Base-by-base conservation (phyloP, 2,329 filamentous ascomycete species). In the Cladosporium phlei region DNA sequence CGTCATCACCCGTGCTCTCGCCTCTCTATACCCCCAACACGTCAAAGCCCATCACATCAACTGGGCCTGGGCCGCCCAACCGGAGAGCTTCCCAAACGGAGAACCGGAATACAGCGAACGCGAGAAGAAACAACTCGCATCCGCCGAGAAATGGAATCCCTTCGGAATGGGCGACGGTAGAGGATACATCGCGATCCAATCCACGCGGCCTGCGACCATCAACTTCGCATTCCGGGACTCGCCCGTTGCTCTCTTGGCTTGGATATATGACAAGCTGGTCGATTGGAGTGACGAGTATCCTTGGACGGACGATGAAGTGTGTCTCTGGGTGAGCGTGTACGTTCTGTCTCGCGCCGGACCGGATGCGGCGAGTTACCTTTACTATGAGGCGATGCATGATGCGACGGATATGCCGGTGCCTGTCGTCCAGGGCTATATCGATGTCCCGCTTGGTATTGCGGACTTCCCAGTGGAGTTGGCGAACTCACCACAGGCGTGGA, bases 121-220 rank as follows among this genome's bases (percentile, higher is more conserved):
- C 6, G 42, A 45, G 17, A 35, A 14, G 16, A 22, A 22, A 16
- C 37, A 45, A 12, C 25, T 45, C 11, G 11, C 16, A 6, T 28
- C 22, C 8, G 10, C 37, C 14, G 21, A 45, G 5, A 45, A 20
- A n/a, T n/a, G n/a, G n/a, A n/a, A n/a, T n/a, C n/a, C n/a, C 8
- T 45, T 28, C 19, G n/a, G n/a, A n/a, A 34, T 45, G 14, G 20
- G 27, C 17, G 21, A 28, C 2, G 21, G 24, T 5, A 28, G 22
- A 4, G 42, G 42, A 14, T 45, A 45, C 6, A 22, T 30, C 3
- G 12, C 28, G 11, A 24, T 35, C 8, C 42, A 45, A 12, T 22
- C 35, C 11, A 45, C 42, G 6, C 30, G 28, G 24, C 85, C 86
- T 0, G 79, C 85, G 37, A 89, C 85, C 0, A 60, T 89, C 6